Base-by-base conservation (phyloP, 2,329 filamentous ascomycete genomes). In the Ascochyta viciae-villosae region DNA sequence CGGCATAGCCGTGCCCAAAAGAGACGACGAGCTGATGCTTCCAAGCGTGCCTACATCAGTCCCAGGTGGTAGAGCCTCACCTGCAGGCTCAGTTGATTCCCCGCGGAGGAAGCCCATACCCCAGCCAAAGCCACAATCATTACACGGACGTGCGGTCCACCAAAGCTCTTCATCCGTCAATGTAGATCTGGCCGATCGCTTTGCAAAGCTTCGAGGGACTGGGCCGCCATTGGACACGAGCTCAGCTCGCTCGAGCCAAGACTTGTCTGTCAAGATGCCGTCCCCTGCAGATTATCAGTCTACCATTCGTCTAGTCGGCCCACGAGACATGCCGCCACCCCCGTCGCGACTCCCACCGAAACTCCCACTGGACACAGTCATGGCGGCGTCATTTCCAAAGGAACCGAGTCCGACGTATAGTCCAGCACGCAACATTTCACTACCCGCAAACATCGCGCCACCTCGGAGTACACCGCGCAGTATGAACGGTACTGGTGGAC, bases 401-500 rank as follows among this genome's bases (percentile, higher is more conserved):
- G 77, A 88, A 41, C 90, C 90, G 1, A 88, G 88, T 66, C 88
- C 90, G 7, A 90, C 90, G 4, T 93, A 92, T 68, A 92, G 87
- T 65, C 90, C 90, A n/a, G 88, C 88, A 1, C 83, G 89, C 31
- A 90, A 90, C 26, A 89, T 87, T 52, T 81, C 88, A 4, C 86
- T 87, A 3, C 85, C 84, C 23, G 86, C 87, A 57, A 82, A 85
- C 23, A 84, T 89, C 8, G 83, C 87, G 37, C 82, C 87, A 3
- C 89, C 89, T 1, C 81, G 87, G 23, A 88, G 84, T 64, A 87
- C 85, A 3, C 83, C 87, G 1, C 81, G 88, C 15, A 86, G 85
- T 60, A 82, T 88, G 67, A 87, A 86, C 46, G 85, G 83, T 7
- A 78, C 76, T 6, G 76, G 74, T 27, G 76, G 79, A 50, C 81